A percentile compares a stretch with the other conserved stretches of the same genome.
phyloP scores from a whole-genome alignment of 2,329 filamentous ascomycete species.

The Aspergillus hiratsukae region DNA sequence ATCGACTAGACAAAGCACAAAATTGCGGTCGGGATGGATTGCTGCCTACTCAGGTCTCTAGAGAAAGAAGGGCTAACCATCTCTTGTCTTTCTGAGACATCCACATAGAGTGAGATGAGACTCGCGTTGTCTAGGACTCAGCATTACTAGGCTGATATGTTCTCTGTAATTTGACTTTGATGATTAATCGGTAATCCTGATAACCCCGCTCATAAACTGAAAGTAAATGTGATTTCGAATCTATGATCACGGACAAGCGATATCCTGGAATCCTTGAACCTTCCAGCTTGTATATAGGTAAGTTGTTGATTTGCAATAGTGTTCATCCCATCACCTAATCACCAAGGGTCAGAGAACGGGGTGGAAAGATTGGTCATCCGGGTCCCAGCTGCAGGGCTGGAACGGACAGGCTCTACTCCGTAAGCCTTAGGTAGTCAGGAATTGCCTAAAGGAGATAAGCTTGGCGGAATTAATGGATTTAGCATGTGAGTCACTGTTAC shows the following conservation, averaged over 20 bases:
- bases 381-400: conserved; percentile 1
- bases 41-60: background rate
- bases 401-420: too few relatives aligned
- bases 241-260: background rate
- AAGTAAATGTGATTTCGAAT: background rate
- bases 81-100: too few relatives aligned
- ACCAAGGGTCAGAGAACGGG: conserved; percentile 9
- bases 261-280: background rate
- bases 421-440: background rate
- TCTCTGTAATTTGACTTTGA: too few relatives aligned
- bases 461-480: background rate
- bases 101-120: too few relatives aligned
- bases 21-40: background rate
- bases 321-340: background rate
- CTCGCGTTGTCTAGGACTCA: background rate
- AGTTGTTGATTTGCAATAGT: background rate
- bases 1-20: background rate
- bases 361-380: conserved; percentile 20
- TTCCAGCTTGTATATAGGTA: background rate
- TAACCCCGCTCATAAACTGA: background rate
- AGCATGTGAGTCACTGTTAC: conserved; percentile 12
- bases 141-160: background rate
- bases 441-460: conserved; percentile 7
- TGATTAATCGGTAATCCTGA: background rate
- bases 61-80: background rate